These are phyloP conservation scores for Bryum argenteum DNA, from an alignment of 225 moss, liverwort and hornwort species.

Conservation along the genomic window DNA sequence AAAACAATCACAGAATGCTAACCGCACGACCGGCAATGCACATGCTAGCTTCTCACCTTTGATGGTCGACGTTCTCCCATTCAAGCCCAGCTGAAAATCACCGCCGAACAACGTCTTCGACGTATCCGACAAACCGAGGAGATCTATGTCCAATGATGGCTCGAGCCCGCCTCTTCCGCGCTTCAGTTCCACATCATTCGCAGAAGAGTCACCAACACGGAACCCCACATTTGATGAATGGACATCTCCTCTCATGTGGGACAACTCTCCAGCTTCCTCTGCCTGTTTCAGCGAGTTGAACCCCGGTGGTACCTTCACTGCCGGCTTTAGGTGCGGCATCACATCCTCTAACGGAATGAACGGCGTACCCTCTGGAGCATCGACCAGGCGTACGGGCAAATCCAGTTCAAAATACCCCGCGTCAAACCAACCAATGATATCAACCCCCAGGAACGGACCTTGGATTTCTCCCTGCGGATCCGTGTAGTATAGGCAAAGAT, in stretches of 20 bases:
- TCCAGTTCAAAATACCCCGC: slow-evolving; percentile 92
- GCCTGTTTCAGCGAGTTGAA: slow-evolving; percentile 78
- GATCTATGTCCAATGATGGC: slow-evolving; percentile 44
- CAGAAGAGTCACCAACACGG: slow-evolving; percentile 46
- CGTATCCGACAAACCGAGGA: slow-evolving; percentile 37
- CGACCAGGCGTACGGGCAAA: slow-evolving; percentile 81
- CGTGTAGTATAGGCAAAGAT: slow-evolving; percentile 75
- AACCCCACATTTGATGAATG: slow-evolving; percentile 54
- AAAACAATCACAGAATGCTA: not conserved
- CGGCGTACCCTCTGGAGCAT: slow-evolving; percentile 67
- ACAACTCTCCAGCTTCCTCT: slow-evolving; percentile 70
- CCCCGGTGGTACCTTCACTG: slow-evolving; percentile 88
- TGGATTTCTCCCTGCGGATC: slow-evolving; percentile 96
- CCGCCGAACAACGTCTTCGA: slow-evolving; percentile 42
- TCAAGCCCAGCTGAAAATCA: slow-evolving; percentile 37
- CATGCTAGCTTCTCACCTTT: slow-evolving; percentile 37
- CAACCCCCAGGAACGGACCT: slow-evolving; percentile 82
- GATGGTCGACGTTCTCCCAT: slow-evolving; percentile 33
- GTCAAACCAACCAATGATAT: slow-evolving; percentile 98
- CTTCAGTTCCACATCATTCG: slow-evolving; percentile 21
- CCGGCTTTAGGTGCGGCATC: slow-evolving; percentile 98
- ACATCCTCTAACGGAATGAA: slow-evolving; percentile 76
- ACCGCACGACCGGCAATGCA: not conserved
- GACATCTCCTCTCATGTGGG: slow-evolving; percentile 57
- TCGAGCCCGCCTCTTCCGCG: slow-evolving; percentile 38